A percentile compares a stretch with the other conserved stretches of the same genome.
phyloP scores from a whole-genome alignment of 2,329 filamentous ascomycete species.

The Zymoseptoria ardabiliae region DNA sequence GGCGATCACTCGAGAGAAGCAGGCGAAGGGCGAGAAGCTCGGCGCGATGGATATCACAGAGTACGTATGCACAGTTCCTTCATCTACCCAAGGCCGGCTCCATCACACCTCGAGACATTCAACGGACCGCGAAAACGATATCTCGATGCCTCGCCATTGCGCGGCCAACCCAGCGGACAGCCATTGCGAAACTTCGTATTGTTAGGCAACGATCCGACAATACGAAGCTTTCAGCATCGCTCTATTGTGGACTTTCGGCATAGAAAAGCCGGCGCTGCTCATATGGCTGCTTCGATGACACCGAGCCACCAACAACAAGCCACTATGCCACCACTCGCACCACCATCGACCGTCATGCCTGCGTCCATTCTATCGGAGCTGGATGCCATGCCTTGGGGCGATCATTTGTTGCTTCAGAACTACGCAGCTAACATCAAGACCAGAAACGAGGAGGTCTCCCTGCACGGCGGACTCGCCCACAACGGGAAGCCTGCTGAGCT shows the following conservation, averaged over 20 bases:
- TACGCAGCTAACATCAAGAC: constrained; percentile 6
- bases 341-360: constrained; percentile 1
- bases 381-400: not conserved
- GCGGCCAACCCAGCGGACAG: not conserved
- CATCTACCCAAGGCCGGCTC: constrained; percentile 1
- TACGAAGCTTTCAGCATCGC: not conserved
- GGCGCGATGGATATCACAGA: constrained; percentile 46
- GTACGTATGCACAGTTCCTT: constrained; percentile 31
- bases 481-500: constrained; percentile 80
- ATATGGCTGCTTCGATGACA: not conserved
- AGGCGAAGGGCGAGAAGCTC: constrained; percentile 48
- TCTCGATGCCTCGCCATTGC: not conserved
- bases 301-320: not conserved
- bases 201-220: not conserved
- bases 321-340: not conserved
- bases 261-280: not conserved
- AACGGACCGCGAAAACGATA: not conserved
- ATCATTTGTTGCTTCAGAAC: not conserved
- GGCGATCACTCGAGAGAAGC: constrained; percentile 63
- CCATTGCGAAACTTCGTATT: not conserved
- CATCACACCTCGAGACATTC: not conserved
- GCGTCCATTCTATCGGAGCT: not conserved
- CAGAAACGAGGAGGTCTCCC: constrained; percentile 65
- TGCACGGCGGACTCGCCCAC: constrained; percentile 72
- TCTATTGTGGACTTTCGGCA: not conserved